Conservation (phyloP, 2,329 filamentous ascomycete species). For the Cladophialophora bantiana region DNA sequence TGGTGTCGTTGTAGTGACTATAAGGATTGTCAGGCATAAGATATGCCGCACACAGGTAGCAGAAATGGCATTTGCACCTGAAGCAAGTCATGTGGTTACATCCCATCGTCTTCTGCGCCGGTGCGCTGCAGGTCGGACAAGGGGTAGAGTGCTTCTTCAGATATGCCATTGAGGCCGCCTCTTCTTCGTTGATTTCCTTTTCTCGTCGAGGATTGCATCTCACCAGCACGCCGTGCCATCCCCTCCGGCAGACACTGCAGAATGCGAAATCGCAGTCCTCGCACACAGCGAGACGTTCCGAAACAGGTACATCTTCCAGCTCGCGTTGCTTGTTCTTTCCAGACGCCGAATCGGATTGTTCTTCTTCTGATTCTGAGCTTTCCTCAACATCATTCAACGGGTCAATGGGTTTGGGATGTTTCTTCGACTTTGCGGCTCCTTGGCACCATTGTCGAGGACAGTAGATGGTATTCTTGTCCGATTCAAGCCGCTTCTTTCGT, state of each 20-base stretch:
- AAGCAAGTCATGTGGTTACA: constrained; percentile 98
- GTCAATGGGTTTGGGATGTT: constrained; percentile 73
- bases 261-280: constrained; percentile 91
- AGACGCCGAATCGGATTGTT: constrained; percentile 51
- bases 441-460: constrained; percentile 94
- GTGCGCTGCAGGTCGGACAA: constrained; percentile 85
- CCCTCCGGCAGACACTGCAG: constrained; percentile 74
- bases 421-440: constrained; percentile 79
- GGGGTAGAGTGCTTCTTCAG: constrained; percentile 80
- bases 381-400: constrained; percentile 59
- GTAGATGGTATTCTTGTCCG: constrained; percentile 89
- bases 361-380: constrained; percentile 56
- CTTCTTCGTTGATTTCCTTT: constrained; percentile 79
- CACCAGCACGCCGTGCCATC: constrained; percentile 91
- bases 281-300: constrained; percentile 80
- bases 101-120: constrained; percentile 87
- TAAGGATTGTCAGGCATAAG: constrained; percentile 83
- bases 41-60: constrained; percentile 92
- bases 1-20: constrained; percentile 78
- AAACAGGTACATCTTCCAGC: constrained; percentile 54
- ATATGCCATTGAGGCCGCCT: constrained; percentile 86
- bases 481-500: constrained; percentile 89
- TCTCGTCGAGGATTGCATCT: constrained; percentile 71
- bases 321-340: constrained; percentile 44
- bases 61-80: constrained; percentile 90